These are phyloP conservation scores for Eragrostis tef DNA, from an alignment of 202 grass and related monocot species.

Conservation along the genomic window DNA sequence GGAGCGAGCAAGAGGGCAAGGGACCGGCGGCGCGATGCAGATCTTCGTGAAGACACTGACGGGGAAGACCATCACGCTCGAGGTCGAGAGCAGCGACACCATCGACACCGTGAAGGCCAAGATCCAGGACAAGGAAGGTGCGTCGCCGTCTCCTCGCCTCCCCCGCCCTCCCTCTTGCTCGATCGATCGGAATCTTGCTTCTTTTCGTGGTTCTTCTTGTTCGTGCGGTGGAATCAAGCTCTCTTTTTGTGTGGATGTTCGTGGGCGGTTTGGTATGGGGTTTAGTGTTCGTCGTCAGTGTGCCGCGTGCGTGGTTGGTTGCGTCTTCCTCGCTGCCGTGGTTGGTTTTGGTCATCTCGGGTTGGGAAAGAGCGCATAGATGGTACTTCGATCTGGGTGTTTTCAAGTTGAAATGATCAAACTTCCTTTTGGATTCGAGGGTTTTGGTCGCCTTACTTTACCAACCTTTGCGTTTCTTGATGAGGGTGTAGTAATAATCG, in stretches of 20 bases:
- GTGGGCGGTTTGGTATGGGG: too few relatives aligned
- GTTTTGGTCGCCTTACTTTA: neutral
- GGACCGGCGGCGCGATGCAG: slow-evolving; percentile 61
- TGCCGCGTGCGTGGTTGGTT: neutral
- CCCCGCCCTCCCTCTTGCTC: neutral
- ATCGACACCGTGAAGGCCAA: slow-evolving; percentile 81
- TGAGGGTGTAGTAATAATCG: neutral
- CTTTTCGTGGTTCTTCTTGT: neutral
- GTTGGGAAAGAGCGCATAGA: neutral
- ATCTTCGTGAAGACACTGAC: slow-evolving; percentile 91
- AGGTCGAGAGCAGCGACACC: slow-evolving; percentile 90
- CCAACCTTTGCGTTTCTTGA: neutral
- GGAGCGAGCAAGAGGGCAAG: neutral
- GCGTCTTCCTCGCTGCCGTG: neutral
- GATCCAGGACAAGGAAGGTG: slow-evolving; percentile 76
- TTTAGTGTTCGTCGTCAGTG: neutral
- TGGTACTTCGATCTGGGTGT: neutral
- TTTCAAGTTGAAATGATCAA: neutral
- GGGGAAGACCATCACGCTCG: slow-evolving; percentile 86
- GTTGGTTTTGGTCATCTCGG: neutral
- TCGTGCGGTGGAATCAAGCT: neutral
- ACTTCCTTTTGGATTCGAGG: neutral
- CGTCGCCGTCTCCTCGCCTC: neutral
- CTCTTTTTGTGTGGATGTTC: too few relatives aligned
- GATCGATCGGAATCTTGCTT: neutral